Evolutionary conservation across 305 asterid species (phyloP).

Genomic region (Ajuga reptans): DNA sequence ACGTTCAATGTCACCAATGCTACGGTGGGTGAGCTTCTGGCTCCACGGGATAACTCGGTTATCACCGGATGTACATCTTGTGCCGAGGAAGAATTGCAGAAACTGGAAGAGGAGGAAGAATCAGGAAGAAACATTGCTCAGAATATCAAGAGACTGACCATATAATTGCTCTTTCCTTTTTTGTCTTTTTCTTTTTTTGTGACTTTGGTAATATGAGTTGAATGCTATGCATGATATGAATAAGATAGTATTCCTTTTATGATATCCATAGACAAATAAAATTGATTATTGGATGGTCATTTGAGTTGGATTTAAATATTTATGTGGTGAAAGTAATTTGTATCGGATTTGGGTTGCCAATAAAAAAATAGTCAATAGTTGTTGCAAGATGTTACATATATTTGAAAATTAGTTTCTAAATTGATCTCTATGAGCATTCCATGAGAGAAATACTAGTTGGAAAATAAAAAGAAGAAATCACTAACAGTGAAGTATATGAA

Average conservation of each 20-base stretch:
- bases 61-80: conserved; percentile 47
- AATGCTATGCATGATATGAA: background rate
- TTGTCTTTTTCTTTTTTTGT: background rate
- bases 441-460: too few relatives aligned
- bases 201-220: background rate
- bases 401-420: too few relatives aligned
- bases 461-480: too few relatives aligned
- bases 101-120: background rate
- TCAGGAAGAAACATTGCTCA: background rate
- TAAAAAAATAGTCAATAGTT: too few relatives aligned
- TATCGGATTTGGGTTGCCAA: too few relatives aligned
- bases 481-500: too few relatives aligned
- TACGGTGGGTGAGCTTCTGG: conserved; percentile 32
- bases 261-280: too few relatives aligned
- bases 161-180: background rate
- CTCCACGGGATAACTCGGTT: conserved; percentile 26
- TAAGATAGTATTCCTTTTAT: background rate
- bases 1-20: conserved; percentile 31
- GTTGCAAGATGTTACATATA: too few relatives aligned
- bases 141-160: background rate
- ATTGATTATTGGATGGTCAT: too few relatives aligned
- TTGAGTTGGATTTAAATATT: too few relatives aligned
- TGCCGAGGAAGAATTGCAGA: conserved; percentile 51
- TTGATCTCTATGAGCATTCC: too few relatives aligned
- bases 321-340: too few relatives aligned